phyloP scores from a whole-genome alignment of 768 basidiomycete species.

The Boletus insuetus region DNA sequence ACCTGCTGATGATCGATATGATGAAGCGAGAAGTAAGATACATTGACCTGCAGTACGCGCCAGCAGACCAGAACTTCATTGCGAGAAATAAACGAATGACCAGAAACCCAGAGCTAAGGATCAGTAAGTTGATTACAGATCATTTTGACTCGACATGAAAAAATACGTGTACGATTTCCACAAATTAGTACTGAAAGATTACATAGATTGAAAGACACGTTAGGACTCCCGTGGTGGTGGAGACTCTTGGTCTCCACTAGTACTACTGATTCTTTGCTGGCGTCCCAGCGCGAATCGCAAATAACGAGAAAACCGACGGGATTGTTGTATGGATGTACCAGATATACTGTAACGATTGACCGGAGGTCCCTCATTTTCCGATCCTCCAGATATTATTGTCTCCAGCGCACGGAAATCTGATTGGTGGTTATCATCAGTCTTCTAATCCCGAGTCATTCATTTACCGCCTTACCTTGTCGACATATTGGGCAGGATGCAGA shows the following conservation, averaged over 20 bases:
- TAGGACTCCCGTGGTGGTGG: conserved; percentile 8
- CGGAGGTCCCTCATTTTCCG: conserved; percentile 13
- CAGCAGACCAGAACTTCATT: not conserved
- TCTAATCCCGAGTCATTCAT: not conserved
- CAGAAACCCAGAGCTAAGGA: not conserved
- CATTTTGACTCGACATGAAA: too few relatives aligned
- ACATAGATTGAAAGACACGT: not conserved
- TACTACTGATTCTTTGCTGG: conserved; percentile 38
- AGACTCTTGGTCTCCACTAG: conserved; percentile 26
- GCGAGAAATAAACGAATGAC: not conserved
- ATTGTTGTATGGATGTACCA: conserved; percentile 22
- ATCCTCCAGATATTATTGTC: conserved; percentile 46
- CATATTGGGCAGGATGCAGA: conserved; percentile 92
- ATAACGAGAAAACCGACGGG: conserved; percentile 58
- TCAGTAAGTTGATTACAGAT: too few relatives aligned
- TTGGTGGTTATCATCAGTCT: not conserved
- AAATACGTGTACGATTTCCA: not conserved
- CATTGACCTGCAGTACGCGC: not conserved
- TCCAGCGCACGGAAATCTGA: conserved; percentile 62
- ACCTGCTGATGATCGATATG: not conserved
- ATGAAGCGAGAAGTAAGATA: too few relatives aligned
- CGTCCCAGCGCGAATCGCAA: conserved; percentile 50
- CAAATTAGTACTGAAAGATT: not conserved
- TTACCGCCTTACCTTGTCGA: conserved; percentile 63
- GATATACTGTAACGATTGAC: conserved; percentile 14